A percentile compares a stretch with the other conserved stretches of the same genome.
phyloP scores from a whole-genome alignment of 106 monocot species.

The Gastrodia elata region DNA sequence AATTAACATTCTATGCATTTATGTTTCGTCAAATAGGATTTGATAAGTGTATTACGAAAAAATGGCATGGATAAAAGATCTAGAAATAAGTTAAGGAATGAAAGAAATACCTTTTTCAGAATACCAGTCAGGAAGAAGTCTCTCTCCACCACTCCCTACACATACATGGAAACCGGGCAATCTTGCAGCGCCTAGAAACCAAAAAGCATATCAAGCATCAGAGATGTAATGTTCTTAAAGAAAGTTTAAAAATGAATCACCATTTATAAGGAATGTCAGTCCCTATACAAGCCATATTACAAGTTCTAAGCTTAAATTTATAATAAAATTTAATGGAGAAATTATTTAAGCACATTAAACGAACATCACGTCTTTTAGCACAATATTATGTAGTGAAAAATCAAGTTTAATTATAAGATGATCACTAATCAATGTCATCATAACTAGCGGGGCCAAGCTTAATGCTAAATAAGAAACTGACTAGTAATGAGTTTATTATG shows the following conservation, averaged over 20 bases:
- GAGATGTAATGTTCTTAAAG: neutral
- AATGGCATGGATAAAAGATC: neutral
- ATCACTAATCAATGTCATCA: neutral
- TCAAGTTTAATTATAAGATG: neutral
- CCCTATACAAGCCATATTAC: neutral
- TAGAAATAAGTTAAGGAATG: neutral
- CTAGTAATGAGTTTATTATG: no score
- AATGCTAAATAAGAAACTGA: no score
- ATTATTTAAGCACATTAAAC: no score
- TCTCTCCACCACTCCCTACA: slow-evolving; percentile 92
- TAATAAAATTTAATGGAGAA: no score
- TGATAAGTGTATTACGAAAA: no score
- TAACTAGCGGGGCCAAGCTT: no score
- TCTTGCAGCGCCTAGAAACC: slow-evolving; percentile 44
- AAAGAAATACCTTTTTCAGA: slow-evolving; percentile 35
- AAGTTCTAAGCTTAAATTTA: no score
- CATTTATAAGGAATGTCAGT: neutral
- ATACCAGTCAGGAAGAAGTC: slow-evolving; percentile 84
- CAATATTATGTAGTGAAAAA: neutral
- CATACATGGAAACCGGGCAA: slow-evolving; percentile 90
- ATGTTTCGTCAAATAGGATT: no score
- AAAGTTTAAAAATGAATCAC: neutral
- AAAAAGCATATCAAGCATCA: slow-evolving; percentile 7
- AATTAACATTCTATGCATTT: no score
- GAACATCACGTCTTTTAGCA: no score